Evolutionary conservation across 768 basidiomycete species (phyloP).

Genomic region (Guyanaporus albipodus): DNA sequence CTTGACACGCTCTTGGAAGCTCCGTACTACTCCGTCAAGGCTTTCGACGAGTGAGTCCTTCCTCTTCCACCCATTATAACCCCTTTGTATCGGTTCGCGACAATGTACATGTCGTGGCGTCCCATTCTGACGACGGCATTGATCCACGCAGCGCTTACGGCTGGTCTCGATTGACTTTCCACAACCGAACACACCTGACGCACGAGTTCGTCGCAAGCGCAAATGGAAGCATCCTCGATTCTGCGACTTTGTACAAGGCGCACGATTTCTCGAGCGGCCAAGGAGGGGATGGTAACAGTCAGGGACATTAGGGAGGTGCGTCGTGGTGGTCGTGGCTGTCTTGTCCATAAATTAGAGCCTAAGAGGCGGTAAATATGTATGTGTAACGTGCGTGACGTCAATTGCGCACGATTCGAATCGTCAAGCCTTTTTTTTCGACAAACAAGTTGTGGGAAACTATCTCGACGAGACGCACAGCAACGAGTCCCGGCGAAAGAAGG

Average conservation of each 20-base stretch:
- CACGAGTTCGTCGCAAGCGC: slow-evolving; percentile 30
- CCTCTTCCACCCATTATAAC: background rate
- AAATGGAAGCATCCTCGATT: slow-evolving; percentile 24
- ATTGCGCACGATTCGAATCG: no score
- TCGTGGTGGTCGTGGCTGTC: no score
- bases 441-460: no score
- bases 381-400: no score
- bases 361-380: no score
- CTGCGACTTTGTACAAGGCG: slow-evolving; percentile 23
- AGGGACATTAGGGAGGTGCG: background rate
- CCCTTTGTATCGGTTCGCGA: no score
- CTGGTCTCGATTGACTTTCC: slow-evolving; percentile 29
- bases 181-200: slow-evolving; percentile 28
- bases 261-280: slow-evolving; percentile 10
- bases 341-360: no score
- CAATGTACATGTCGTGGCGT: no score
- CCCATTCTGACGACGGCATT: background rate
- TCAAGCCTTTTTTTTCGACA: no score
- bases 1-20: slow-evolving; percentile 12
- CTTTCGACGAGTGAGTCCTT: slow-evolving; percentile 13
- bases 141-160: slow-evolving; percentile 17
- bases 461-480: no score
- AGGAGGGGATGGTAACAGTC: background rate
- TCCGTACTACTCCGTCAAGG: slow-evolving; percentile 8
- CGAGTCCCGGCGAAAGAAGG: no score